These are phyloP conservation scores for Candida jianshihensis DNA, from an alignment of 805 yeast genomes.

Conservation along the genomic window DNA sequence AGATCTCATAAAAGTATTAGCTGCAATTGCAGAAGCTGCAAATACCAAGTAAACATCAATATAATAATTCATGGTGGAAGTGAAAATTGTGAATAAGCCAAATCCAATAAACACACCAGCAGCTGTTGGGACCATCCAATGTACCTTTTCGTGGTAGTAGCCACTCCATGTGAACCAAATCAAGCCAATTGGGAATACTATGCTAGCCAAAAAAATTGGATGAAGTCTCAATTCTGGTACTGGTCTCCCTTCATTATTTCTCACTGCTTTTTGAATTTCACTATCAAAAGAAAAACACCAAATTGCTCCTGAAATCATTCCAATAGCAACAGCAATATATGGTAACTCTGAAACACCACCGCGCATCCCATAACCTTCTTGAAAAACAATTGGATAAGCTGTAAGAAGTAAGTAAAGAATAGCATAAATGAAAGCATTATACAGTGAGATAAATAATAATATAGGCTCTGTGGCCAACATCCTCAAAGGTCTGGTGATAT, in stretches of 20 bases:
- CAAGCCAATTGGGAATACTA: slow-evolving; percentile 70
- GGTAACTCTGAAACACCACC: slow-evolving; percentile 73
- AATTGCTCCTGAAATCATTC: slow-evolving; percentile 53
- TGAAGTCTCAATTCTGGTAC: slow-evolving; percentile 78
- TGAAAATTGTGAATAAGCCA: slow-evolving; percentile 62
- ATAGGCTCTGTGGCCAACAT: slow-evolving; percentile 72
- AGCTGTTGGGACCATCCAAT: slow-evolving; percentile 73
- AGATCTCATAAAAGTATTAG: slow-evolving; percentile 64
- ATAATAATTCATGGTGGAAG: slow-evolving; percentile 64
- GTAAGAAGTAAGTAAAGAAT: slow-evolving; percentile 66
- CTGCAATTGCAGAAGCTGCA: slow-evolving; percentile 79
- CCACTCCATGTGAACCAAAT: slow-evolving; percentile 91
- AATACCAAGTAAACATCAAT: slow-evolving; percentile 62
- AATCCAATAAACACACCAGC: slow-evolving; percentile 61
- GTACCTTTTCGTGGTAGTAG: slow-evolving; percentile 58
- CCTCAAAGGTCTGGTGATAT: slow-evolving; percentile 57
- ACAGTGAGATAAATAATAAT: slow-evolving; percentile 56
- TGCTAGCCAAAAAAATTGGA: slow-evolving; percentile 66
- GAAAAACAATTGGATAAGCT: slow-evolving; percentile 71
- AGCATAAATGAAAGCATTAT: slow-evolving; percentile 77
- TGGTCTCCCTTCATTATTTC: slow-evolving; percentile 46
- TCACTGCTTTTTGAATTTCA: slow-evolving; percentile 40
- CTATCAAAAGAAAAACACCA: slow-evolving; percentile 48
- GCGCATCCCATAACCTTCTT: slow-evolving; percentile 50
- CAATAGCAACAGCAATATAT: slow-evolving; percentile 67